Percentiles rank a stretch among this genome's conserved stretches.
Evolutionary conservation across 495 filamentous ascomycete genomes (phyloP).

Genomic region (Neurospora tetraspora): DNA sequence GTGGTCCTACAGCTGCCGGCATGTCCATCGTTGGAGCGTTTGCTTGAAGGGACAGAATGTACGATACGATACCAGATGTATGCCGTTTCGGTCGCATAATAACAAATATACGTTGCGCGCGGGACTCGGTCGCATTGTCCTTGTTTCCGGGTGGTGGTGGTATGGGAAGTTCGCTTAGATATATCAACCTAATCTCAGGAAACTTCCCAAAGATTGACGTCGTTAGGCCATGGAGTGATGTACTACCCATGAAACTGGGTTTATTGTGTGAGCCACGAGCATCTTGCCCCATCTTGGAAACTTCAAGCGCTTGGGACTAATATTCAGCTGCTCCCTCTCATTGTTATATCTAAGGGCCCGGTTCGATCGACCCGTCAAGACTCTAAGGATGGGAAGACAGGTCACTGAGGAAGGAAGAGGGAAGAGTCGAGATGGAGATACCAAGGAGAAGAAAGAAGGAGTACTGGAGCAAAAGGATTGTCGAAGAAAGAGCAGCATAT

Average conservation of each 20-base stretch:
- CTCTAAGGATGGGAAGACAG: background rate
- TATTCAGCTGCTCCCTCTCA: no score
- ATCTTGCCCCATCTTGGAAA: background rate
- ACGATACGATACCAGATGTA: background rate
- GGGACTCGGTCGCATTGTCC: background rate
- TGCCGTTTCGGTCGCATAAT: background rate
- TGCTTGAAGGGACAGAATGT: conserved; percentile 18
- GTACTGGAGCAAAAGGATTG: background rate
- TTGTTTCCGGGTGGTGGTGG: background rate
- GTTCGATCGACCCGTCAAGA: background rate
- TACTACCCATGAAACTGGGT: background rate
- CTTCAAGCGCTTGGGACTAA: no score
- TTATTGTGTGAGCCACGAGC: background rate
- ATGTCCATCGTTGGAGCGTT: conserved; percentile 59
- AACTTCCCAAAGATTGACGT: background rate
- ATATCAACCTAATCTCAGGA: background rate
- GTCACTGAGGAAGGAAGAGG: background rate
- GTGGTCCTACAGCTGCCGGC: conserved; percentile 17
- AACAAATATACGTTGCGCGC: background rate
- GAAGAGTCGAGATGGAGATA: background rate
- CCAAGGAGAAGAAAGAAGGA: background rate
- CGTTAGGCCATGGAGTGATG: background rate
- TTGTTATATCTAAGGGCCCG: no score
- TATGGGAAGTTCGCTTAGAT: background rate
- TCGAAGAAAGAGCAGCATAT: background rate